phyloP scores from a whole-genome alignment of 305 asterid species.

The Plantago coronopus region DNA sequence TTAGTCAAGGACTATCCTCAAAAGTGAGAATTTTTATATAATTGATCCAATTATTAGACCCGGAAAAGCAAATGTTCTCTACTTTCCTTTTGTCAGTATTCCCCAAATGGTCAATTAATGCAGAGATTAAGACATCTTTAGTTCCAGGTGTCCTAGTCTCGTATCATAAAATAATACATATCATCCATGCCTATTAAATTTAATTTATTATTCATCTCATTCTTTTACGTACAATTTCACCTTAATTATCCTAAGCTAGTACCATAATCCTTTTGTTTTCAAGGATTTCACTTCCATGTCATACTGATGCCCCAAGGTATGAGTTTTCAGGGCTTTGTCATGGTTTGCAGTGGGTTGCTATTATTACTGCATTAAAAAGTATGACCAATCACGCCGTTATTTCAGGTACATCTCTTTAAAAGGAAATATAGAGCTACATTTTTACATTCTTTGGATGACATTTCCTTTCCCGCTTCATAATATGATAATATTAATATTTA shows the following conservation, averaged over 20 bases:
- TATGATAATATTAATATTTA: too few species aligned
- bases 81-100: too few species aligned
- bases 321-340: slow-evolving; percentile 74
- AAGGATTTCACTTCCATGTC: slow-evolving; percentile 16
- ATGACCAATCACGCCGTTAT: slow-evolving; percentile 90
- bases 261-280: slow-evolving; percentile 9
- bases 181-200: too few species aligned
- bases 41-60: neutral
- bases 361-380: slow-evolving; percentile 89
- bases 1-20: slow-evolving; percentile 98
- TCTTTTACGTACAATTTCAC: too few species aligned
- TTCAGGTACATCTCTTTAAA: slow-evolving; percentile 56
- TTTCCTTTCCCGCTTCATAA: too few species aligned
- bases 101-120: too few species aligned
- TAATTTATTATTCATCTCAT: too few species aligned
- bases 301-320: slow-evolving; percentile 26
- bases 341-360: slow-evolving; percentile 99
- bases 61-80: too few species aligned
- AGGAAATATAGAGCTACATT: slow-evolving; percentile 11
- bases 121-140: too few species aligned
- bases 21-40: slow-evolving; percentile 53
- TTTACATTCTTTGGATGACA: slow-evolving; percentile 14
- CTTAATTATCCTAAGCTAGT: too few species aligned
- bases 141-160: too few species aligned
- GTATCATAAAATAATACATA: too few species aligned